phyloP scores from a whole-genome alignment of 1,139 yeast genomes.

The Blastobotrys elegans region DNA sequence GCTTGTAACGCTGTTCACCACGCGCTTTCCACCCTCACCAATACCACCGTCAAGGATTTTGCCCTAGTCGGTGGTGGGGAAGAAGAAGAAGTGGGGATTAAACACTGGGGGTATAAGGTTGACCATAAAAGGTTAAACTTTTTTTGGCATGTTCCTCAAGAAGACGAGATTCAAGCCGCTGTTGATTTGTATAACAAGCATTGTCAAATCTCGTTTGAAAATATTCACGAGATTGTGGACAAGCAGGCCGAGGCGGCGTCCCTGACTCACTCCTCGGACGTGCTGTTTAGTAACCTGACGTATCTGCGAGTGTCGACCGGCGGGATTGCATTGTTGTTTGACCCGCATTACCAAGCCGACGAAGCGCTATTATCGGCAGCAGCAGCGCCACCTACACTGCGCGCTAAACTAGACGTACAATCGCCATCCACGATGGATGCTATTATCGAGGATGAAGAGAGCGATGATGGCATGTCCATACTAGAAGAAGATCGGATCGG shows the following conservation, averaged over 20 bases:
- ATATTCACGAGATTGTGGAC: constrained; percentile 25
- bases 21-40: constrained; percentile 58
- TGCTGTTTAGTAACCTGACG: constrained; percentile 49
- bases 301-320: constrained; percentile 59
- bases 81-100: constrained; percentile 16
- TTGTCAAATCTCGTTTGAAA: constrained; percentile 32
- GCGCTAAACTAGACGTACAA: not conserved
- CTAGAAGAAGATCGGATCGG: constrained; percentile 25
- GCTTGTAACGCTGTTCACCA: constrained; percentile 58
- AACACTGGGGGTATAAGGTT: constrained; percentile 33
- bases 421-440: constrained; percentile 14
- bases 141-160: constrained; percentile 70
- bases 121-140: constrained; percentile 46
- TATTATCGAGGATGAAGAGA: constrained; percentile 25
- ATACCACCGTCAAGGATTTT: constrained; percentile 31
- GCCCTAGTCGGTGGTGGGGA: constrained; percentile 17
- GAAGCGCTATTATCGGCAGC: too few relatives aligned
- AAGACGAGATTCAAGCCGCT: constrained; percentile 56
- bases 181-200: constrained; percentile 53
- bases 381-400: too few relatives aligned
- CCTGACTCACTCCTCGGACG: constrained; percentile 29
- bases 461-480: constrained; percentile 29
- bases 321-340: constrained; percentile 73
- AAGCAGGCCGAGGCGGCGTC: constrained; percentile 28
- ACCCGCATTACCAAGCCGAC: constrained; percentile 50